Evolutionary conservation across 129 eudicot species (phyloP).

Genomic region (Helichrysum umbraculigerum): DNA sequence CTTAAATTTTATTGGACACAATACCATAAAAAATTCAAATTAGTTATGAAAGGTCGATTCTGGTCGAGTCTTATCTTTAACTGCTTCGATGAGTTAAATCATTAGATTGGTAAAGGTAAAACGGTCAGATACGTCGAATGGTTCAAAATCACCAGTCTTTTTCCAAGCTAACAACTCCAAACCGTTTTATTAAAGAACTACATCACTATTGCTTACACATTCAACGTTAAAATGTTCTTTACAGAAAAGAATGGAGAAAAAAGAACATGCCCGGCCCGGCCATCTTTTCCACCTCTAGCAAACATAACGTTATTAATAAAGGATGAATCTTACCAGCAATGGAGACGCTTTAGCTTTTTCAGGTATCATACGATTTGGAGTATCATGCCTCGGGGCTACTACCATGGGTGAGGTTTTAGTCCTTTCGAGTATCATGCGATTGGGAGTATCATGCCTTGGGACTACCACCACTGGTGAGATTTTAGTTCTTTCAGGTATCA

Average conservation of each 20-base stretch:
- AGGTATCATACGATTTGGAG: slow-evolving; percentile 21
- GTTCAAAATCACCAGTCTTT: not conserved
- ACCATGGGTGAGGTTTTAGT: slow-evolving; percentile 24
- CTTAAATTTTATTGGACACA: not conserved
- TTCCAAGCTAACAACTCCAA: not conserved
- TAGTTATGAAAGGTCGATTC: not conserved
- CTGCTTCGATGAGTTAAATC: not conserved
- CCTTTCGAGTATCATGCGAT: slow-evolving; percentile 27
- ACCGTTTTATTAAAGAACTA: not conserved
- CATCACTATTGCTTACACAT: not conserved
- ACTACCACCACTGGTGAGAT: slow-evolving; percentile 24
- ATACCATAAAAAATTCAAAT: not conserved
- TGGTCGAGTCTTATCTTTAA: not conserved
- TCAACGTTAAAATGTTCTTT: not conserved
- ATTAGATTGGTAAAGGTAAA: not conserved
- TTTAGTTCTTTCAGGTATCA: slow-evolving; percentile 32
- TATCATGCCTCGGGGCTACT: slow-evolving; percentile 30
- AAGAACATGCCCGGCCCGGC: not conserved
- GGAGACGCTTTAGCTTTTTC: slow-evolving; percentile 45
- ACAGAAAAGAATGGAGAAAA: not conserved
- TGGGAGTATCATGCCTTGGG: slow-evolving; percentile 36
- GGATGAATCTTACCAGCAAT: slow-evolving; percentile 33
- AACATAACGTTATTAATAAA: not conserved
- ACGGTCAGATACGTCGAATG: not conserved
- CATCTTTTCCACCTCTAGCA: not conserved